Evolutionary conservation across 352 stramenopile genomes (phyloP), one percentile per base, ranked within the genome.

Genomic region (Globisporangium paddicum): DNA sequence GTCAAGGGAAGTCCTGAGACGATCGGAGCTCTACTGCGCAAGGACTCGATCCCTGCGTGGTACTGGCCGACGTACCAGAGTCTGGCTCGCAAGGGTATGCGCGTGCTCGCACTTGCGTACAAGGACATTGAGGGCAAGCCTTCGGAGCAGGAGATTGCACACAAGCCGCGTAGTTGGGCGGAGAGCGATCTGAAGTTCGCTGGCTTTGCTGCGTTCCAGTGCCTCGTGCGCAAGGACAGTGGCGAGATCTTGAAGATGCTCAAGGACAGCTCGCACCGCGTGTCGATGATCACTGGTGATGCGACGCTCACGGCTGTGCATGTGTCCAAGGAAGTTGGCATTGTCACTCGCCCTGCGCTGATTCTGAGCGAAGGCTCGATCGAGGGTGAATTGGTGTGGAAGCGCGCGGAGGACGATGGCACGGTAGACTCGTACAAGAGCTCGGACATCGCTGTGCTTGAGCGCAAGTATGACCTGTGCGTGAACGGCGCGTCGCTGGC

Each of bases 271-370:
- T 90, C 86, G 18, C 96, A 99, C 68, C 60, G 81, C n/a, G 86
- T 97, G 13, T 94, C 96, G 21, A 99, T 99, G 95, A 99, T 99
- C 66, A 99, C 98, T 13, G 98, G 98, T 55, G 98, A 99, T 73
- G 90, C 91, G 35, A 90, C 96, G 10, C 79, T 99, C 28, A 99
- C 98, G 38, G 97, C 97, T 35, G 90, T 96, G 28, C 93, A 99
- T 60, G 97, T 99, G 23, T 97, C 96, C 8, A 87, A 90, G 58
- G 86, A 98, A 63, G 95, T 99, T 2, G 87, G 88, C 37, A 98
- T 99, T 51, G 73, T 98, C 41, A 75, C 75, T 55, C 74, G 72
- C 42, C 77, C 80, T 8, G 82, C 84, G 30, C 49, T 96, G 14
- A 84, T 96, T 53, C 53, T 96, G 48, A 89, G 67, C 5, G 75